phyloP scores from a whole-genome alignment of 2,329 filamentous ascomycete species.

The Neoascochyta sp. region DNA sequence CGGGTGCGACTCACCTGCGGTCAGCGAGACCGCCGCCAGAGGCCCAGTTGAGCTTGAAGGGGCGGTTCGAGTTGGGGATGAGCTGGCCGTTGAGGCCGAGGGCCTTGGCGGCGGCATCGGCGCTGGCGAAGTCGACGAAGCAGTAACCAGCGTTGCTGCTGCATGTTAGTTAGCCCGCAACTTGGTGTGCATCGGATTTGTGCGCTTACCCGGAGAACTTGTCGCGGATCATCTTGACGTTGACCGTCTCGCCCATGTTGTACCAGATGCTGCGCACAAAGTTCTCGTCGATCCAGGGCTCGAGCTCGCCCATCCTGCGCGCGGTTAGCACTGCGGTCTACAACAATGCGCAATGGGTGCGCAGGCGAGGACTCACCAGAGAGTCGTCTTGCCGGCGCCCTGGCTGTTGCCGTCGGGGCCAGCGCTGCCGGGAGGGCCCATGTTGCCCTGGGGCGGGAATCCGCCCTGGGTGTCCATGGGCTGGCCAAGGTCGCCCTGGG shows the following conservation, averaged over 20 bases:
- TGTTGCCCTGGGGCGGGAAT: slow-evolving; percentile 49
- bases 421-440: slow-evolving; percentile 40
- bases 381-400: slow-evolving; percentile 50
- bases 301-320: slow-evolving; percentile 94
- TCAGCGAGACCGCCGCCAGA: slow-evolving; percentile 94
- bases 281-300: slow-evolving; percentile 99
- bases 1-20: slow-evolving; percentile 61
- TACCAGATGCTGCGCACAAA: slow-evolving; percentile 96
- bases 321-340: slow-evolving; percentile 21
- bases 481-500: slow-evolving; percentile 55
- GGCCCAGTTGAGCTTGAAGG: slow-evolving; percentile 99
- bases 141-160: slow-evolving; percentile 99
- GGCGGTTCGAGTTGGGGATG: slow-evolving; percentile 89
- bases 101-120: slow-evolving; percentile 86
- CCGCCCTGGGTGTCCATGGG: slow-evolving; percentile 53
- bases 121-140: slow-evolving; percentile 86
- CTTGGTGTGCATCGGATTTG: slow-evolving; percentile 11
- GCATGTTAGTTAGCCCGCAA: slow-evolving; percentile 40
- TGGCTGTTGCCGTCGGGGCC: slow-evolving; percentile 37
- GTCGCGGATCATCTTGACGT: slow-evolving; percentile 99
- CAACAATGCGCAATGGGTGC: slow-evolving; percentile 3
- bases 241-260: slow-evolving; percentile 87
- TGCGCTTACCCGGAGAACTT: slow-evolving; percentile 85
- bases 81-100: slow-evolving; percentile 82
- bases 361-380: slow-evolving; percentile 43